A percentile compares a stretch with the other conserved stretches of the same genome.
Evolutionary conservation across 106 monocot species (phyloP).

Genomic region (Acorus calamus): DNA sequence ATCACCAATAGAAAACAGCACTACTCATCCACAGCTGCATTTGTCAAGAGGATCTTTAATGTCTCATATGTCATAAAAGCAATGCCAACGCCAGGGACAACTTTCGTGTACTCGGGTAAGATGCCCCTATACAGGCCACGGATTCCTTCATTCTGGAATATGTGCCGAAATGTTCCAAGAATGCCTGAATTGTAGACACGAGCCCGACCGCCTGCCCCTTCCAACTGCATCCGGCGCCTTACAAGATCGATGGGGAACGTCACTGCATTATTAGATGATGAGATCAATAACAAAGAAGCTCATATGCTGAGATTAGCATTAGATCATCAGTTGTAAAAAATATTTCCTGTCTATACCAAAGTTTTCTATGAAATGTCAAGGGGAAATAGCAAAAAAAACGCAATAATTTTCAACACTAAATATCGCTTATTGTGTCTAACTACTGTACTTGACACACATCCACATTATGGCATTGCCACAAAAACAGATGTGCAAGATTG

Average conservation of each 20-base stretch:
- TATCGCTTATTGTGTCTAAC: too few species aligned
- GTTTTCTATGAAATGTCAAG: too few species aligned
- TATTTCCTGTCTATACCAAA: too few species aligned
- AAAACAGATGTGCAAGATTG: too few species aligned
- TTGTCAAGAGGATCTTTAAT: conserved; percentile 37
- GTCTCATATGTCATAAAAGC: conserved; percentile 85
- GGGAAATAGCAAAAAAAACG: too few species aligned
- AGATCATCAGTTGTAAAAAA: too few species aligned
- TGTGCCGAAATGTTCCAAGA: conserved; percentile 66
- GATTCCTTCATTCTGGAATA: conserved; percentile 51
- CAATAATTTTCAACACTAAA: too few species aligned
- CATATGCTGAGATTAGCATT: too few species aligned
- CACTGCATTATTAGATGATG: conserved; percentile 23
- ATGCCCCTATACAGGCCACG: conserved; percentile 78
- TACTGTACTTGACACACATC: too few species aligned
- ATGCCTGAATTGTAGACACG: conserved; percentile 63
- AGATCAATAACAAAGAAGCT: too few species aligned
- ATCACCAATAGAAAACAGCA: too few species aligned
- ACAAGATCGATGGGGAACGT: conserved; percentile 91
- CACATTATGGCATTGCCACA: too few species aligned
- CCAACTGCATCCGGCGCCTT: conserved; percentile 74
- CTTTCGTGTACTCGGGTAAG: conserved; percentile 84
- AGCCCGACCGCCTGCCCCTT: conserved; percentile 70
- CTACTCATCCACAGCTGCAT: conserved; percentile 4
- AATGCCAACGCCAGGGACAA: conserved; percentile 75